phyloP scores from a whole-genome alignment of 805 yeast species.

The Saccharomycopsis vini region DNA sequence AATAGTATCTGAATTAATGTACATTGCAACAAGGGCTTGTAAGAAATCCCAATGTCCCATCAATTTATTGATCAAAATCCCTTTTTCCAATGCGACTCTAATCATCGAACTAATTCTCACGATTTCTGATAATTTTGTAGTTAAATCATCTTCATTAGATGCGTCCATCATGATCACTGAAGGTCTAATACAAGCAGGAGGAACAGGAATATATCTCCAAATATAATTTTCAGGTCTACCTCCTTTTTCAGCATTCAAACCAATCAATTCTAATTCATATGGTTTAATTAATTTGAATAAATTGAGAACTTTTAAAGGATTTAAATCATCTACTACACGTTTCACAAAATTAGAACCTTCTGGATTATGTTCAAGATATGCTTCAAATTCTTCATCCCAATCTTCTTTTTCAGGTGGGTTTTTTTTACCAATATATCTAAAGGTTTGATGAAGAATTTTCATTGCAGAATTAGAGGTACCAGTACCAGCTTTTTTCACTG shows the following conservation, averaged over 20 bases:
- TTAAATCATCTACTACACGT: constrained; percentile 85
- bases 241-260: constrained; percentile 76
- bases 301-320: constrained; percentile 82
- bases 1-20: constrained; percentile 83
- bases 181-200: constrained; percentile 98
- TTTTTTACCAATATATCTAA: constrained; percentile 91
- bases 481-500: constrained; percentile 90
- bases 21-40: constrained; percentile 93
- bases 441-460: constrained; percentile 91
- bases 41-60: constrained; percentile 99
- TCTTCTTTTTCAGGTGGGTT: constrained; percentile 71
- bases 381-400: constrained; percentile 83
- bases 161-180: constrained; percentile 88
- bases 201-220: constrained; percentile 97
- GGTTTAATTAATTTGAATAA: constrained; percentile 81
- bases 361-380: constrained; percentile 66
- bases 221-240: constrained; percentile 95
- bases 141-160: constrained; percentile 93
- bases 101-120: constrained; percentile 95
- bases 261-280: constrained; percentile 84
- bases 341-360: constrained; percentile 82
- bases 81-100: constrained; percentile 90
- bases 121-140: constrained; percentile 91
- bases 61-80: constrained; percentile 82
- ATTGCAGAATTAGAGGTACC: constrained; percentile 90